Percentiles rank a stretch among this genome's conserved stretches.
Evolutionary conservation across 371 early-diverging fungal species (phyloP).

Genomic region (Haplosporangium sp.): DNA sequence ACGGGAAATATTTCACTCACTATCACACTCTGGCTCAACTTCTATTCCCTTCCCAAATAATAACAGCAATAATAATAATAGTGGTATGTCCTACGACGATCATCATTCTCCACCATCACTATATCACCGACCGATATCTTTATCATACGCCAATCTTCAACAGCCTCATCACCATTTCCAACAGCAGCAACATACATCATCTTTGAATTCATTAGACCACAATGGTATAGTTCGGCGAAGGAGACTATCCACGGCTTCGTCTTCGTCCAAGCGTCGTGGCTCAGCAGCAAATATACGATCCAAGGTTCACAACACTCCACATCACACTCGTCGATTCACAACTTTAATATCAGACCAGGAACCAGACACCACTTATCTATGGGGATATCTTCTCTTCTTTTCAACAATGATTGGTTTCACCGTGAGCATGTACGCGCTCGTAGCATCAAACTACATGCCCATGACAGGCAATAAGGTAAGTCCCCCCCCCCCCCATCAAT

Average conservation of each 20-base stretch:
- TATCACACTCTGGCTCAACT: constrained; percentile 18
- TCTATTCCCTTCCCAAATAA: constrained; percentile 8
- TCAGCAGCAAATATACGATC: constrained; percentile 17
- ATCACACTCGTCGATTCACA: constrained; percentile 67
- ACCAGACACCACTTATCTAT: constrained; percentile 78
- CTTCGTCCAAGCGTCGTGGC: constrained; percentile 23
- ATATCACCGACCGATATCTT: constrained; percentile 17
- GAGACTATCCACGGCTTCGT: constrained; percentile 26
- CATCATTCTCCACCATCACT: constrained; percentile 8
- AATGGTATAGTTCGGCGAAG: constrained; percentile 29
- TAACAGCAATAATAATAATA: constrained; percentile 4
- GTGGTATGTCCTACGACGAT: constrained; percentile 6
- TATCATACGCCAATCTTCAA: constrained; percentile 22
- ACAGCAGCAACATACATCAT: not conserved
- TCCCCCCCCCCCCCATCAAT: not conserved
- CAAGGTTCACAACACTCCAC: constrained; percentile 48
- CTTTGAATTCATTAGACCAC: constrained; percentile 8
- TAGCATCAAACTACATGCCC: constrained; percentile 81
- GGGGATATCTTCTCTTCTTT: constrained; percentile 77
- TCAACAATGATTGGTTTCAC: constrained; percentile 71
- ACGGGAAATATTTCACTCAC: constrained; percentile 18
- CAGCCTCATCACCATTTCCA: constrained; percentile 24
- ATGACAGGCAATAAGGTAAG: constrained; percentile 70
- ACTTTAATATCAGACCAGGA: constrained; percentile 64
- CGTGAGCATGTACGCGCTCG: constrained; percentile 72